Evolutionary conservation across 306 rosid genomes (phyloP).

Genomic region (Lathyrus aphaca): DNA sequence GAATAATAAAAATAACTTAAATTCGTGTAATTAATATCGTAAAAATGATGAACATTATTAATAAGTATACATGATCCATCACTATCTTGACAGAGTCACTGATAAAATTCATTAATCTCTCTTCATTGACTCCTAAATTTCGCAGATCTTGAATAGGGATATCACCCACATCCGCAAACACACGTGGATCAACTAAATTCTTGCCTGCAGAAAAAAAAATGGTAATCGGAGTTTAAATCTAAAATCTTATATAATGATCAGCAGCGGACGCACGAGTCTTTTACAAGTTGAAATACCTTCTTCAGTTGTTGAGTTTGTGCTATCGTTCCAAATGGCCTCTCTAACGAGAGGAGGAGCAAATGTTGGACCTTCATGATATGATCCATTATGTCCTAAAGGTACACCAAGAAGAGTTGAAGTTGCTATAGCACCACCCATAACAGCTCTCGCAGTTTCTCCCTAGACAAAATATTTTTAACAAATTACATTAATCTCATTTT

Average conservation of each 20-base stretch:
- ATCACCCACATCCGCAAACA: slow-evolving; percentile 83
- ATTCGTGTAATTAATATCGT: neutral
- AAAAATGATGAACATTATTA: neutral
- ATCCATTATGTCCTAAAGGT: slow-evolving; percentile 93
- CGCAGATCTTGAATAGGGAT: slow-evolving; percentile 79
- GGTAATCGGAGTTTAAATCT: too few relatives aligned
- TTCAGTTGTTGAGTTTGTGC: slow-evolving; percentile 89
- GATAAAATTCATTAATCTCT: slow-evolving; percentile 76
- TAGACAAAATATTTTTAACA: slow-evolving; percentile 10
- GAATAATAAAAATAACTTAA: neutral
- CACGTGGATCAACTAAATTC: slow-evolving; percentile 59
- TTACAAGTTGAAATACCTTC: too few relatives aligned
- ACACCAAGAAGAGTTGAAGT: slow-evolving; percentile 85
- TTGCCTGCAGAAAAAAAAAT: neutral
- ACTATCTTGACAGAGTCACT: slow-evolving; percentile 90
- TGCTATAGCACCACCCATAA: slow-evolving; percentile 71
- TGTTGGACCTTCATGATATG: slow-evolving; percentile 93
- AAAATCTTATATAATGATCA: too few relatives aligned
- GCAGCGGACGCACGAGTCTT: too few relatives aligned
- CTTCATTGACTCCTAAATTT: slow-evolving; percentile 52
- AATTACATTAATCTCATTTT: too few relatives aligned
- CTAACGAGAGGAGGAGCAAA: slow-evolving; percentile 93
- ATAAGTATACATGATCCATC: slow-evolving; percentile 48
- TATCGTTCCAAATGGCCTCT: slow-evolving; percentile 96
- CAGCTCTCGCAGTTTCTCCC: slow-evolving; percentile 87